Evolutionary conservation across 345 rosid genomes (phyloP).

Genomic region (Eucalyptus melliodora): DNA sequence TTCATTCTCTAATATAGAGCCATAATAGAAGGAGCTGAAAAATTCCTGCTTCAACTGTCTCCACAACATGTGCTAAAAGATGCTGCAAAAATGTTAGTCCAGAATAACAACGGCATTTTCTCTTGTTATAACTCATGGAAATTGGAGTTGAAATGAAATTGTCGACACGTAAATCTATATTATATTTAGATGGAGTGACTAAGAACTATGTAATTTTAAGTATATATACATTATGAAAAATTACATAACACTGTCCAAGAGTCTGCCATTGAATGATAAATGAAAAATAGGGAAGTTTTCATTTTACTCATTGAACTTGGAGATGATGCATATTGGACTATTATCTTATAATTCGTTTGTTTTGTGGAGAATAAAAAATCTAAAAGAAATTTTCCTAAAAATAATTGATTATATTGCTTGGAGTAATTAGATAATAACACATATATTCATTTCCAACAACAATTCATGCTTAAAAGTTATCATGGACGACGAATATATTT

Average conservation of each 20-base stretch:
- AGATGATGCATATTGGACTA: neutral
- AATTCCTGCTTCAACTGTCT: neutral
- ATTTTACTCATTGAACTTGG: neutral
- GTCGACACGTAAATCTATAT: neutral
- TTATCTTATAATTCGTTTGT: too few species aligned
- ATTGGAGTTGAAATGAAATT: neutral
- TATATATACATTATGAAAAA: neutral
- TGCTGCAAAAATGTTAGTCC: neutral
- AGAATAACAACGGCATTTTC: neutral
- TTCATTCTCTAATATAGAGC: neutral
- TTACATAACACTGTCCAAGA: neutral
- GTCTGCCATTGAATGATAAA: neutral
- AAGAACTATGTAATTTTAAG: neutral
- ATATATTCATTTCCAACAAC: neutral
- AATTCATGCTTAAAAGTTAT: neutral
- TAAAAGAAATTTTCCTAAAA: neutral
- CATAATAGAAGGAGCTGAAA: neutral
- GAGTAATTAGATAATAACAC: neutral
- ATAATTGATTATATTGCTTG: too few species aligned
- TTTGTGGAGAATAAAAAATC: neutral
- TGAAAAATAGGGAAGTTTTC: neutral
- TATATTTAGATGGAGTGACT: neutral
- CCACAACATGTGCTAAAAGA: neutral
- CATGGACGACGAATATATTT: neutral
- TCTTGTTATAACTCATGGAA: neutral